Evolutionary conservation across 805 yeast genomes (phyloP), one percentile per base, ranked within the genome.

Genomic region (Saccharomycopsis malanga): DNA sequence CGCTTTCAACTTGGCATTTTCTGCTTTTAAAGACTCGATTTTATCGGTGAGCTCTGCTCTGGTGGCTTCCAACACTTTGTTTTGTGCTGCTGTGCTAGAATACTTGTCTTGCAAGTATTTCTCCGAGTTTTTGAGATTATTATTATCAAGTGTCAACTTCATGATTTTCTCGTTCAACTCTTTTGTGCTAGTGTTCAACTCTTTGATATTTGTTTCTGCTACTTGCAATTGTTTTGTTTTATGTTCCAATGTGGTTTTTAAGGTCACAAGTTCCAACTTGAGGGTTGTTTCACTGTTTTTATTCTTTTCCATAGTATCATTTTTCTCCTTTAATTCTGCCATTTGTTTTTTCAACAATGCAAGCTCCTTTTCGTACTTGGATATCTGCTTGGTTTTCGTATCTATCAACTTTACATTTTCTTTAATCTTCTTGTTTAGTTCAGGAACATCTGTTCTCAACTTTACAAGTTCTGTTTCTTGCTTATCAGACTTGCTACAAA

Each of bases 241-340:
- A 47, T 71, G 72, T 1, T 64, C 57, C 3, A 76, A 54, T 3
- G 76, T 66, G 0, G 75, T 58, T 45, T 69, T 69, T 22, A 71
- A 57, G 3, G 76, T 67, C 0, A 74, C 71, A 23, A 76, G 58
- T 50, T 76, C 80, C 22, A 73, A 57, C 54, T 75, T 76, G 43
- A 70, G 57, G 4, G 76, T 65, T 4, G 73, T 64, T 27, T 72
- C 79, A 24, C 62, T 62, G 42, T 65, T 58, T 24, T 54, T 57
- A n/a, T 27, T 20, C 20, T 44, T 47, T 30, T 42, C 41, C 4
- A 34, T 40, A 10, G 25, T 23, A 12, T 35, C 39, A n/a, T n/a
- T n/a, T n/a, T n/a, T n/a, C n/a, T n/a, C n/a, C n/a, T n/a, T n/a
- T n/a, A n/a, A n/a, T 24, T 43, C 39, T 7, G n/a, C 40, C 20